Evolutionary conservation across 2,329 filamentous ascomycete genomes (phyloP).

Genomic region (Trichoderma afroharzianum): DNA sequence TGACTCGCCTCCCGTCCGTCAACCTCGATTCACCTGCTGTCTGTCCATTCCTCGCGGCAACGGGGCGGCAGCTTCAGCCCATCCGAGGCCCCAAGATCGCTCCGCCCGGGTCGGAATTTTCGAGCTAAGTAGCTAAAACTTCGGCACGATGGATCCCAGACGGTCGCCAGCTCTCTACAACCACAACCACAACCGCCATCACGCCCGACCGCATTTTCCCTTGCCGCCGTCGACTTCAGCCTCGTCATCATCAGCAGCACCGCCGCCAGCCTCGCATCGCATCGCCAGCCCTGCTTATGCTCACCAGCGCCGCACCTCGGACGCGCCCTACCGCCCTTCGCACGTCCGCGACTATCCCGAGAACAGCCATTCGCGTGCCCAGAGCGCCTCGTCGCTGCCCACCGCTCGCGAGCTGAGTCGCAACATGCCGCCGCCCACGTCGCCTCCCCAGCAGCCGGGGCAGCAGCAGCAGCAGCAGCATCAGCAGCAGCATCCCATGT

Average conservation of each 20-base stretch:
- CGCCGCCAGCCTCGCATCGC: constrained; percentile 16
- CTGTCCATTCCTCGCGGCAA: not conserved
- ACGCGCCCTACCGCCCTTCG: constrained; percentile 38
- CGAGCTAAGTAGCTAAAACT: constrained; percentile 20
- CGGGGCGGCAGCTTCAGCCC: not conserved
- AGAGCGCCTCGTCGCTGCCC: constrained; percentile 42
- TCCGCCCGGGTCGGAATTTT: constrained; percentile 16
- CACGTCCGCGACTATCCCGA: constrained; percentile 29
- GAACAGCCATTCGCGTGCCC: constrained; percentile 40
- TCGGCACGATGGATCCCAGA: constrained; percentile 20
- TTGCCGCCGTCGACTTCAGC: constrained; percentile 14
- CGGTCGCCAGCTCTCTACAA: constrained; percentile 19
- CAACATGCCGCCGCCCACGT: constrained; percentile 44
- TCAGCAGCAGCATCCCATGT: constrained; percentile 21
- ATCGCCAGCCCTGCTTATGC: constrained; percentile 28
- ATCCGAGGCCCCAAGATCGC: constrained; percentile 11
- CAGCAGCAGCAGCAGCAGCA: constrained; percentile 30
- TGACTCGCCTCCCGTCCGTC: not conserved
- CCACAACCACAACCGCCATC: constrained; percentile 13
- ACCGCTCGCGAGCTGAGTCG: constrained; percentile 36
- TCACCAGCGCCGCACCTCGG: constrained; percentile 39
- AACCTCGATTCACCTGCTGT: not conserved
- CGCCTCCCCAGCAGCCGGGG: constrained; percentile 37
- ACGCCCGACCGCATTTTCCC: constrained; percentile 11
- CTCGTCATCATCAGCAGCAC: constrained; percentile 21